phyloP scores from a whole-genome alignment of 768 basidiomycete species.

The Nidularia sp. region DNA sequence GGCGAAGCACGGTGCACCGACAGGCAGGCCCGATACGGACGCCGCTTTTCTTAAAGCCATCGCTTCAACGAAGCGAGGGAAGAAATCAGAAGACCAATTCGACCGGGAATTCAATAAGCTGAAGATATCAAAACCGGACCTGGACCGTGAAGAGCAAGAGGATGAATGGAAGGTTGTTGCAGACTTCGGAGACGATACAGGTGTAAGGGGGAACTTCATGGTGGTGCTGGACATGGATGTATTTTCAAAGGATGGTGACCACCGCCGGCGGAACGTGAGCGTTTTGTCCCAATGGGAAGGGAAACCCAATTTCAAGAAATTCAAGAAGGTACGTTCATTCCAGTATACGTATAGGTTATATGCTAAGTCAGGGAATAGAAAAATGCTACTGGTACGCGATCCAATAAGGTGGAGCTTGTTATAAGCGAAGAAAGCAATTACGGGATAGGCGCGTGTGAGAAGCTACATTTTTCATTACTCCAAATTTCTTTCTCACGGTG shows the following conservation, averaged over 20 bases:
- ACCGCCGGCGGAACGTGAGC: conserved; percentile 6
- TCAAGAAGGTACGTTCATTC: conserved; percentile 51
- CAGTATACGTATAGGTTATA: background rate
- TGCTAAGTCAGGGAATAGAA: too few species aligned
- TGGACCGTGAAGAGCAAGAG: conserved; percentile 41
- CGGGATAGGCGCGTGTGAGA: too few species aligned
- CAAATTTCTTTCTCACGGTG: too few species aligned
- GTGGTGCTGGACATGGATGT: conserved; percentile 66
- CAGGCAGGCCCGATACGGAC: conserved; percentile 63
- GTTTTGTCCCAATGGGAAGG: conserved; percentile 39
- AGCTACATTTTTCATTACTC: too few species aligned
- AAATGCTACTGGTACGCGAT: too few species aligned
- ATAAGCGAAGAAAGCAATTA: conserved; percentile 43
- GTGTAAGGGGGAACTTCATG: conserved; percentile 77
- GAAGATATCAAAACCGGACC: conserved; percentile 62
- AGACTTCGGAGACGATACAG: conserved; percentile 60
- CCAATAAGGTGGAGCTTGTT: conserved; percentile 44
- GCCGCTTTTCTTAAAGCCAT: conserved; percentile 66
- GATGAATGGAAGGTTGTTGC: conserved; percentile 58
- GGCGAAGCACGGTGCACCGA: conserved; percentile 21
- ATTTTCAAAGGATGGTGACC: conserved; percentile 25
- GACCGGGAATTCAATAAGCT: conserved; percentile 80
- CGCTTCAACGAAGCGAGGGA: conserved; percentile 67
- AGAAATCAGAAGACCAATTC: conserved; percentile 63
- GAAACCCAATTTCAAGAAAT: conserved; percentile 72